A percentile compares a stretch with the other conserved stretches of the same genome.
These are phyloP conservation scores for Tricladium varicosporioides DNA, from an alignment of 2,329 filamentous ascomycete species.

Conservation along the genomic window DNA sequence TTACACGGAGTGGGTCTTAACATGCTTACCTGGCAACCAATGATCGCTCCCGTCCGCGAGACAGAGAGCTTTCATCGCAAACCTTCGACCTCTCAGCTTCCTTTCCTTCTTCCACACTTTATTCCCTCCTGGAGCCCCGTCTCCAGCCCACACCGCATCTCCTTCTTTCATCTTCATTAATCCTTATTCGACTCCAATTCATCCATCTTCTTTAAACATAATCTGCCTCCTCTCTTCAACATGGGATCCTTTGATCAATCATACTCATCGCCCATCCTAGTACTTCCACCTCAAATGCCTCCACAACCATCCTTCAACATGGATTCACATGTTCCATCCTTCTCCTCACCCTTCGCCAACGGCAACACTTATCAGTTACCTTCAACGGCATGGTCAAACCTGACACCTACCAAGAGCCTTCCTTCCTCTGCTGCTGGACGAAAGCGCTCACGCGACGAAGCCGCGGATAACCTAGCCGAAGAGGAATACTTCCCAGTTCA, in stretches of 20 bases:
- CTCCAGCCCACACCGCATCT: slow-evolving; percentile 2
- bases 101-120: slow-evolving; percentile 6
- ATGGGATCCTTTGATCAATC: slow-evolving; percentile 31
- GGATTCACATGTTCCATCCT: slow-evolving; percentile 20
- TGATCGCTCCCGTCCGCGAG: neutral
- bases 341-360: slow-evolving; percentile 28
- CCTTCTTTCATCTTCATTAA: neutral
- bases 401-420: slow-evolving; percentile 19
- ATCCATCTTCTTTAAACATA: slow-evolving; percentile 3
- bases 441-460: slow-evolving; percentile 76
- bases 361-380: slow-evolving; percentile 20
- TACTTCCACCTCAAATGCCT: slow-evolving; percentile 28
- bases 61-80: slow-evolving; percentile 3
- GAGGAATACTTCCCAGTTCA: slow-evolving; percentile 45
- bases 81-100: slow-evolving; percentile 15
- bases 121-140: neutral
- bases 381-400: slow-evolving; percentile 25
- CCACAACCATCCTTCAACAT: slow-evolving; percentile 30
- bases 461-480: slow-evolving; percentile 59
- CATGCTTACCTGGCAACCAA: neutral
- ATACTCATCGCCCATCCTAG: slow-evolving; percentile 28
- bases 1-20: neutral
- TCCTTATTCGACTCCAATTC: neutral
- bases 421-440: slow-evolving; percentile 53
- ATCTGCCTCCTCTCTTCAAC: slow-evolving; percentile 9